Evolutionary conservation across 2,329 filamentous ascomycete species (phyloP).

Genomic region (Blumeriella jaapii): DNA sequence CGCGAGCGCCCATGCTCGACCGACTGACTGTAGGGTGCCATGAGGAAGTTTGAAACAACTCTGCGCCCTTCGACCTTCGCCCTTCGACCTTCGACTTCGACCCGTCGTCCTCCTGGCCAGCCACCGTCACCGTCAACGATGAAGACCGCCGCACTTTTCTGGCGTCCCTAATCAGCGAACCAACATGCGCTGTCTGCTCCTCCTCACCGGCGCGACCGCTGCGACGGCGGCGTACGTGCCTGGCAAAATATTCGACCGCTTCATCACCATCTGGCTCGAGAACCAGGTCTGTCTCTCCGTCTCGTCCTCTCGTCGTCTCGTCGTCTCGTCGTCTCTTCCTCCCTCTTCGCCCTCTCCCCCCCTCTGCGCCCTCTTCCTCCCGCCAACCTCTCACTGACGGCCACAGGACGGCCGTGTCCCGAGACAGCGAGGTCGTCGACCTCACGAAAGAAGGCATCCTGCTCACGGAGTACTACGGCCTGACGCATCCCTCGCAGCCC

Average conservation of each 20-base stretch:
- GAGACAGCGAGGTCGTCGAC: conserved; percentile 31
- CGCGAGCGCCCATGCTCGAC: too few species aligned
- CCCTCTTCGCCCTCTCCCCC: too few species aligned
- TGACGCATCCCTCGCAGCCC: conserved; percentile 36
- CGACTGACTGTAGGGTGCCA: too few species aligned
- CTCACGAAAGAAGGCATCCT: conserved; percentile 34
- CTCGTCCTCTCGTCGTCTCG: too few species aligned
- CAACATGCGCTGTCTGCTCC: conserved; percentile 12
- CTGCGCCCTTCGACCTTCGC: neutral
- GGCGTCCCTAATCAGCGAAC: neutral
- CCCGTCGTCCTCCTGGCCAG: too few species aligned
- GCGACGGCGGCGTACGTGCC: conserved; percentile 19
- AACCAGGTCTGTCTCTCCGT: conserved; percentile 41
- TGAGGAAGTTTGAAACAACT: conserved; percentile 8
- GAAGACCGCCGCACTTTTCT: neutral
- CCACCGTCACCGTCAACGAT: too few species aligned
- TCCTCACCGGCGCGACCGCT: conserved; percentile 7
- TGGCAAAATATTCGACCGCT: conserved; percentile 47
- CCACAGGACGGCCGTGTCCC: conserved; percentile 27
- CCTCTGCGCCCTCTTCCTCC: neutral
- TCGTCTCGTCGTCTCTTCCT: too few species aligned
- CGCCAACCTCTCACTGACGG: neutral
- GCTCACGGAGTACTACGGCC: conserved; percentile 34
- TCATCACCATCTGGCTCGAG: conserved; percentile 52
- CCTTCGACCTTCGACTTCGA: too few species aligned